phyloP scores from a whole-genome alignment of 2,329 filamentous ascomycete genomes.

The Ploettnerulaceae sp. region DNA sequence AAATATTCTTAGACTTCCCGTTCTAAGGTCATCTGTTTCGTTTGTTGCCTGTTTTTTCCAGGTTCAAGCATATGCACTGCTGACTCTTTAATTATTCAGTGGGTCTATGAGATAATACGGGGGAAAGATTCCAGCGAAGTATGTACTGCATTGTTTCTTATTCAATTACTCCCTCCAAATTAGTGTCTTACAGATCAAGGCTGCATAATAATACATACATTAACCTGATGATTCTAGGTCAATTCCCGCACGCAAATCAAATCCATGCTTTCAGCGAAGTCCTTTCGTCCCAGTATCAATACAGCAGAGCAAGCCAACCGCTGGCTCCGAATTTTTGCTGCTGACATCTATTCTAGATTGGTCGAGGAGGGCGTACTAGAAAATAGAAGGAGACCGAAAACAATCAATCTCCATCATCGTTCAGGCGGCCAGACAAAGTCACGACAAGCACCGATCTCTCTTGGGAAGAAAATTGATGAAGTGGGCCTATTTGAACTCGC shows the following conservation, averaged over 20 bases:
- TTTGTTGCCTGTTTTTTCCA: too few relatives aligned
- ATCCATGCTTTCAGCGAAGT: slow-evolving; percentile 95
- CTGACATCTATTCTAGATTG: slow-evolving; percentile 84
- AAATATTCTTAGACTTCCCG: too few relatives aligned
- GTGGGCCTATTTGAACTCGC: slow-evolving; percentile 68
- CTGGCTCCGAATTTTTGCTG: slow-evolving; percentile 88
- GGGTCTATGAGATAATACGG: slow-evolving; percentile 80
- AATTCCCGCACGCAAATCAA: slow-evolving; percentile 91
- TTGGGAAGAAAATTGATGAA: slow-evolving; percentile 70
- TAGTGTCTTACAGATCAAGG: too few relatives aligned
- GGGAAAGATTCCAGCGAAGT: slow-evolving; percentile 77
- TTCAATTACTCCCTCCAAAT: too few relatives aligned
- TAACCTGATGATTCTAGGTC: slow-evolving; percentile 42
- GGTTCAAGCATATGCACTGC: too few relatives aligned
- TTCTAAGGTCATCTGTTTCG: too few relatives aligned
- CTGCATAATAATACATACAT: neutral
- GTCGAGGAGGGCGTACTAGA: slow-evolving; percentile 88
- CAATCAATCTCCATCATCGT: slow-evolving; percentile 78
- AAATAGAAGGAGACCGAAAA: slow-evolving; percentile 79
- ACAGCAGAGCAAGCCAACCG: slow-evolving; percentile 70
- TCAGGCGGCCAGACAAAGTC: slow-evolving; percentile 70
- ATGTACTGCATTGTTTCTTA: neutral
- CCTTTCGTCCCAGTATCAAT: slow-evolving; percentile 80
- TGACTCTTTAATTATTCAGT: too few relatives aligned
- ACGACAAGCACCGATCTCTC: slow-evolving; percentile 69